Evolutionary conservation across 1,284 basidiomycete genomes (phyloP), one percentile per base, ranked within the genome.

Genomic region (Exobasidium cylindrosporum): DNA sequence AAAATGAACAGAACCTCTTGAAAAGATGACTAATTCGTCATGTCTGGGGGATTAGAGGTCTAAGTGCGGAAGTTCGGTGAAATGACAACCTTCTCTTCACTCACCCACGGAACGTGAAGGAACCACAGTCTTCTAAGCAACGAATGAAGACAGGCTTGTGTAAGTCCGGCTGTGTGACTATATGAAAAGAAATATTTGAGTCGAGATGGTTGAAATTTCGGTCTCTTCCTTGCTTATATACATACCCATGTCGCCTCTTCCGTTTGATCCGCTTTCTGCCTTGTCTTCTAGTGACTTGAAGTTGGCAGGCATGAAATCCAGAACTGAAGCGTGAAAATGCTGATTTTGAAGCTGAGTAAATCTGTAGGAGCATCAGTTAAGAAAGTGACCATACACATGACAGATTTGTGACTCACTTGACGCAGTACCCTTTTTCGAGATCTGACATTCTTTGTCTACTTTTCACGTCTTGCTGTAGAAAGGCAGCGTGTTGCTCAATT

Each of bases 101-200:
- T 4, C 26, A 50, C 47, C 47, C 47, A 3, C n/a, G 47, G 26
- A 50, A 50, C 14, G 21, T 24, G 26, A 50, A 50, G 24, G 26
- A 11, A 32, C 76, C 77, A 52, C 76, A 77, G 26, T 74, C 75
- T 17, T 70, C 58, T 11, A 64, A 49, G 57, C 76, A 77, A n/a
- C 68, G 64, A 4, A 77, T 57, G 52, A 79, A 79, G 14, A 76
- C 77, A 3, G 77, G 76, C 31, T 62, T 57, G 40, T 77, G 67
- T 5, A 76, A 55, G 24, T 73, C 67, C 21, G 77, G 77, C 10
- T 55, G 43, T 24, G 64, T 60, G 1, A 74, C 74, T 77, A 56
- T 4, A 17, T 14, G 29, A 2, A 58, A 29, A 32, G 23, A 24
- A 47, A 29, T 23, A 30, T 40, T 40, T 50, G 47, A 50, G 47